Percentiles rank a stretch among this genome's conserved stretches.
These are phyloP conservation scores for Epichloe hybrida DNA, from an alignment of 2,329 filamentous ascomycete genomes.

Conservation along the genomic window DNA sequence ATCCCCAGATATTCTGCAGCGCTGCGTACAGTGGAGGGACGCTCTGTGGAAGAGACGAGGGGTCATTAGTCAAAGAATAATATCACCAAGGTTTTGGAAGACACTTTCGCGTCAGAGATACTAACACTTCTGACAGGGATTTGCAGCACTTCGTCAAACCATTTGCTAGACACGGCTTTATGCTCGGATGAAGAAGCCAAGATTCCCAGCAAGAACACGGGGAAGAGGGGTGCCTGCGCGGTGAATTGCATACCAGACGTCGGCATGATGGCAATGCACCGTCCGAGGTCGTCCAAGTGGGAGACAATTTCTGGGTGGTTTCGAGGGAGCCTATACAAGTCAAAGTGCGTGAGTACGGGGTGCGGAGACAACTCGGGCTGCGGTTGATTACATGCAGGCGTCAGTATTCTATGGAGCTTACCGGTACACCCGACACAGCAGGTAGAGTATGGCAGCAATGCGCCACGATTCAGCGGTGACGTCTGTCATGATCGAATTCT, in stretches of 20 bases:
- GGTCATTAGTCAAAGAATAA: background rate
- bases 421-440: conserved; percentile 25
- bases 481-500: conserved; percentile 23
- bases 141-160: conserved; percentile 24
- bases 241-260: conserved; percentile 27
- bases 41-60: conserved; percentile 15
- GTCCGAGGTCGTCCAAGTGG: conserved; percentile 20
- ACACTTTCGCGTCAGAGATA: conserved; percentile 2
- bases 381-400: background rate
- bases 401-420: conserved; percentile 7
- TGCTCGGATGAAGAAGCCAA: conserved; percentile 19
- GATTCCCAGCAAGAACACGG: conserved; percentile 27
- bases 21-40: conserved; percentile 24
- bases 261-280: conserved; percentile 26
- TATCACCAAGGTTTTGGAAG: background rate
- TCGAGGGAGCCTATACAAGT: conserved; percentile 19
- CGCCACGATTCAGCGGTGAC: conserved; percentile 29
- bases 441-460: conserved; percentile 24
- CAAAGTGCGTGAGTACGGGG: background rate
- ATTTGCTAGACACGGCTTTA: conserved; percentile 15
- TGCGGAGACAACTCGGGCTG: background rate
- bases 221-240: conserved; percentile 27
- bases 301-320: conserved; percentile 21
- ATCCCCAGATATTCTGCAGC: conserved; percentile 21
- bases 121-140: conserved; percentile 28